Evolutionary conservation across 2,329 filamentous ascomycete species (phyloP).

Genomic region (Aspergillus amoenus): DNA sequence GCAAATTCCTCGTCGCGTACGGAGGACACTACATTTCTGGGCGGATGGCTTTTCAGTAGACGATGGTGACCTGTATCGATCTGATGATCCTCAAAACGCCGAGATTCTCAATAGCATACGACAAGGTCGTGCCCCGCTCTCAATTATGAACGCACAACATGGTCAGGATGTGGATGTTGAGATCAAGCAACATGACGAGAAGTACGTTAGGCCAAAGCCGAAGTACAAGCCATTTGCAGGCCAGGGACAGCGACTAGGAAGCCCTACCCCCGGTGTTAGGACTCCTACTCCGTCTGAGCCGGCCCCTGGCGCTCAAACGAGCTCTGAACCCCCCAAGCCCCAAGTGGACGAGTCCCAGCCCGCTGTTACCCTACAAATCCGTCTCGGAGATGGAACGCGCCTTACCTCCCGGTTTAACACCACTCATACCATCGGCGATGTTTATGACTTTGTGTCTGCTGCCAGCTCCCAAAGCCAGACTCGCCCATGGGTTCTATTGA

Average conservation of each 20-base stretch:
- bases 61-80: slow-evolving; percentile 62
- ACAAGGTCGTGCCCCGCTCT: slow-evolving; percentile 60
- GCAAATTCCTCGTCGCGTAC: slow-evolving; percentile 51
- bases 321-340: slow-evolving; percentile 38
- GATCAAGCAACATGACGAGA: slow-evolving; percentile 62
- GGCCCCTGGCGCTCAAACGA: slow-evolving; percentile 20
- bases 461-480: slow-evolving; percentile 50
- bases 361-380: slow-evolving; percentile 60
- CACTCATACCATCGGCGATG: slow-evolving; percentile 63
- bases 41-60: slow-evolving; percentile 66
- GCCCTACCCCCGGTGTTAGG: slow-evolving; percentile 58
- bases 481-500: slow-evolving; percentile 61
- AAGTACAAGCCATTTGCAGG: slow-evolving; percentile 65
- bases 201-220: slow-evolving; percentile 63
- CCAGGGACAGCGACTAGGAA: slow-evolving; percentile 61
- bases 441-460: slow-evolving; percentile 61
- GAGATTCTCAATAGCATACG: slow-evolving; percentile 63
- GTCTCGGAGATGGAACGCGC: slow-evolving; percentile 62
- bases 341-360: slow-evolving; percentile 59
- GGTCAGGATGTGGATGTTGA: slow-evolving; percentile 66
- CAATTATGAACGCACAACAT: slow-evolving; percentile 61
- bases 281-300: slow-evolving; percentile 35
- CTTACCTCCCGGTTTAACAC: slow-evolving; percentile 64
- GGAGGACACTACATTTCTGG: slow-evolving; percentile 64
- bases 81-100: slow-evolving; percentile 63